Percentiles rank a stretch among this genome's conserved stretches.
Conservation (phyloP, 345 rosid species). For the Linum lewisii region DNA sequence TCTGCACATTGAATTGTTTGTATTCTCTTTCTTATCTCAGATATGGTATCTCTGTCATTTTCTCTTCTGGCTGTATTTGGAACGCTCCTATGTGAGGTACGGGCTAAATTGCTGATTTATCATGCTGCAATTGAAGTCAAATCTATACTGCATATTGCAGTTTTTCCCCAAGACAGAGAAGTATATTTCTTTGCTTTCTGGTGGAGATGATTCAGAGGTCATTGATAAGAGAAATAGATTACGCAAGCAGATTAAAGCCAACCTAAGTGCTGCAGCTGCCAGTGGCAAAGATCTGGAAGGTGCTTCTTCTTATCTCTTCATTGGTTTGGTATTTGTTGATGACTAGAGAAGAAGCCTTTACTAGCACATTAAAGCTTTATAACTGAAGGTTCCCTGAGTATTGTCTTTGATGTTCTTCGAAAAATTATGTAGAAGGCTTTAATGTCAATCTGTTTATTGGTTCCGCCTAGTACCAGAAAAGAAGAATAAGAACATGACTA, state of each 20-base stretch:
- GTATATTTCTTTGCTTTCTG: constrained; percentile 81
- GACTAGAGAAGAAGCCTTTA: not conserved
- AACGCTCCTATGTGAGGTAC: not conserved
- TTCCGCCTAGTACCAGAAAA: not conserved
- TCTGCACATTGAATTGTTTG: not conserved
- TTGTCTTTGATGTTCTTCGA: not conserved
- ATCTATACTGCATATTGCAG: constrained; percentile 28
- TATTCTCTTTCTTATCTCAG: not conserved
- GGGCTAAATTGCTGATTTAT: not conserved
- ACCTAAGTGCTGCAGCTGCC: constrained; percentile 85
- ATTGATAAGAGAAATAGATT: constrained; percentile 73
- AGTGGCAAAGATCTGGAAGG: constrained; percentile 99
- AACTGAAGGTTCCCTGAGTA: not conserved
- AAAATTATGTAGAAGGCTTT: not conserved
- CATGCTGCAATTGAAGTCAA: not conserved
- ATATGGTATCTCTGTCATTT: no score
- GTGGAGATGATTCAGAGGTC: constrained; percentile 55
- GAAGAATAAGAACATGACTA: not conserved
- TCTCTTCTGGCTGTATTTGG: not conserved
- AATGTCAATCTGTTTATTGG: not conserved
- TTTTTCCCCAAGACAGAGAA: constrained; percentile 97
- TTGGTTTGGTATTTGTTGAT: not conserved
- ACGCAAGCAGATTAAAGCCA: constrained; percentile 93
- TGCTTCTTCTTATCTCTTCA: not conserved
- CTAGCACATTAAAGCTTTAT: not conserved